Conservation (phyloP, 2,329 filamentous ascomycete species). For the Colletotrichum costaricense region DNA sequence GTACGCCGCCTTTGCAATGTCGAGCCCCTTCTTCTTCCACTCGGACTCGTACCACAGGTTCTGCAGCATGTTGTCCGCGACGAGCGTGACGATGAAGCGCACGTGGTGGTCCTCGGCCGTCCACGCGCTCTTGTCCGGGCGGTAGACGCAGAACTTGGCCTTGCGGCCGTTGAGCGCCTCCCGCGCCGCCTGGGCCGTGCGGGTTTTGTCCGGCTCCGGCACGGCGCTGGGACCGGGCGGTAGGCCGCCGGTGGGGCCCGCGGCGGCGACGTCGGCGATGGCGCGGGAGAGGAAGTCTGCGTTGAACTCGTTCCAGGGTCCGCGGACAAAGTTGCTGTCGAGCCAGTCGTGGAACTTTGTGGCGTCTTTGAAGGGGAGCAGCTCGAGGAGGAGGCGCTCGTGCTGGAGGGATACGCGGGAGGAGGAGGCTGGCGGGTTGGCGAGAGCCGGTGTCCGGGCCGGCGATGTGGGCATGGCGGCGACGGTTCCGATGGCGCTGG, state of each 20-base stretch:
- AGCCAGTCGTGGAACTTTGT: slow-evolving; percentile 51
- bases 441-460: not conserved
- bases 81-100: slow-evolving; percentile 50
- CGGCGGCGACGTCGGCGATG: slow-evolving; percentile 11
- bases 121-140: slow-evolving; percentile 51
- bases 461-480: not conserved
- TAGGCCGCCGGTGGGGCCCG: not conserved
- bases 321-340: slow-evolving; percentile 43
- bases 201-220: slow-evolving; percentile 48
- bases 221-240: slow-evolving; percentile 9
- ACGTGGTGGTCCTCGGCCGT: slow-evolving; percentile 50
- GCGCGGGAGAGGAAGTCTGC: slow-evolving; percentile 43
- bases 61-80: slow-evolving; percentile 48
- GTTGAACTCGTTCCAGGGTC: slow-evolving; percentile 51
- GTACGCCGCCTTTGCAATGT: slow-evolving; percentile 48
- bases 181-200: slow-evolving; percentile 43
- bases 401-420: slow-evolving; percentile 44
- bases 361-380: slow-evolving; percentile 49
- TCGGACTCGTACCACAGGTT: slow-evolving; percentile 46
- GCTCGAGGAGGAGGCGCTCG: slow-evolving; percentile 52
- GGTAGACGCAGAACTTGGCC: slow-evolving; percentile 47
- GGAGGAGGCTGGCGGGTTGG: not conserved
- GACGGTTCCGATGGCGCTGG: not conserved
- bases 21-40: slow-evolving; percentile 45
- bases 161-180: slow-evolving; percentile 44